These are phyloP conservation scores for Picea engelmannii DNA, from an alignment of 83 land plant genomes.

Conservation along the genomic window DNA sequence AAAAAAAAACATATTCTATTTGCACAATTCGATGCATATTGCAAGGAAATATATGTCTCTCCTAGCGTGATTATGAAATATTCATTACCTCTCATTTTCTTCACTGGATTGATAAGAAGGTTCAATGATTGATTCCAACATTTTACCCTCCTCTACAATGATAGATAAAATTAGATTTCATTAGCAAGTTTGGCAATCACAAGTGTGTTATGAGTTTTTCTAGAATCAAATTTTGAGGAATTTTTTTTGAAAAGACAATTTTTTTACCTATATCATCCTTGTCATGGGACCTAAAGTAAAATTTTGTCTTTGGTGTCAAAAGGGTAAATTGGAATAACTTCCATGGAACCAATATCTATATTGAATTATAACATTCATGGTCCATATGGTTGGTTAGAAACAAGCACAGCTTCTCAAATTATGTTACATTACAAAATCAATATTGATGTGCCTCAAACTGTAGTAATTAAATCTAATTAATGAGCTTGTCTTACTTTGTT, in stretches of 20 bases:
- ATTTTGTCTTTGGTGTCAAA: constrained; percentile 78
- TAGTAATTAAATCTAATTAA: background rate
- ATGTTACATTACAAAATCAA: background rate
- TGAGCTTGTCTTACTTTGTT: constrained; percentile 52
- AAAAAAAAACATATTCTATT: background rate
- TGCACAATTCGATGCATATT: background rate
- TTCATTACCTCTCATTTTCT: constrained; percentile 16
- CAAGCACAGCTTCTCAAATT: background rate
- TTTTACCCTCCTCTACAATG: constrained; percentile 20
- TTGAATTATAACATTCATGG: constrained; percentile 62
- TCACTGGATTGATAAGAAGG: constrained; percentile 20
- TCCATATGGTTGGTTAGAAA: constrained; percentile 7
- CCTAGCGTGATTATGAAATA: background rate
- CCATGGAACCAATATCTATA: constrained; percentile 84
- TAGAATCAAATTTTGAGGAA: background rate
- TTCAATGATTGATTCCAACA: constrained; percentile 21
- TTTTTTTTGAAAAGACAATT: background rate
- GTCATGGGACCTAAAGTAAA: constrained; percentile 68
- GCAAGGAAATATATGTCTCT: background rate
- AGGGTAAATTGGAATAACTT: constrained; percentile 32
- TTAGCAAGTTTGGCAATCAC: constrained; percentile 5
- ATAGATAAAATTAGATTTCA: background rate
- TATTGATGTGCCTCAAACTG: background rate
- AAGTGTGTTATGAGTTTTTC: background rate
- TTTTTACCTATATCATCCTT: constrained; percentile 57